Evolutionary conservation across 805 yeast genomes (phyloP), one percentile per base, ranked within the genome.

Genomic region (Saccharomycopsis sp.): DNA sequence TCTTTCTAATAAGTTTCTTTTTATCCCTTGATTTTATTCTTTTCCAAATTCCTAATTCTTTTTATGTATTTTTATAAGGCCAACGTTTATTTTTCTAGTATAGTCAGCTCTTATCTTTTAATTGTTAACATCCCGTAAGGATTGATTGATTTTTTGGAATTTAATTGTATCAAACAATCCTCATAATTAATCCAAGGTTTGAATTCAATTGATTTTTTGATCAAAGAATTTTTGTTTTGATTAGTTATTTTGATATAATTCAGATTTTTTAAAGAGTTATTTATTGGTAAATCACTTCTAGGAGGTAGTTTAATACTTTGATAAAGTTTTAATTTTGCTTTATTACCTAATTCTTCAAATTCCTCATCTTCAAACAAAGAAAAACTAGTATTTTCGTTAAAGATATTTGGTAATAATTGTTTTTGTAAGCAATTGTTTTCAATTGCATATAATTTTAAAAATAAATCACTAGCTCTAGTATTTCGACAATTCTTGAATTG

Each of bases 371-470:
- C 36, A 20, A 14, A 34, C 10, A 28, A 36, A 20, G 9, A 30
- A 29, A 5, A 17, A 21, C 17, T 34, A n/a, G 15, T n/a, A 21
- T 5, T 10, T 14, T n/a, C 34, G n/a, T 36, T 37, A n/a, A 46
- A 44, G 33, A 46, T 44, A 34, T 46, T 46, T 18, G 49, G 49
- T 17, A 46, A 34, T 10, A 46, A 27, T 13, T 28, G 28, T 17
- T 42, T 41, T 17, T 31, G 34, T 19, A 40, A 43, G 26, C 40
- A 31, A 8, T 31, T 27, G 27, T 46, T 44, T 39, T 44, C 48
- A 20, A 44, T 46, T 13, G 49, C 49, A 21, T 46, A 46, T n/a
- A 46, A 30, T 21, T 34, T 38, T 13, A 46, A 34, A 25, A 46
- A 46, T 8, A 41, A 19, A 13, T 45, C 41, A 18, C 41, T 41